A percentile compares a stretch with the other conserved stretches of the same genome.
These are phyloP conservation scores for Debaryomyces maramus DNA, from an alignment of 805 yeast species.

Conservation along the genomic window DNA sequence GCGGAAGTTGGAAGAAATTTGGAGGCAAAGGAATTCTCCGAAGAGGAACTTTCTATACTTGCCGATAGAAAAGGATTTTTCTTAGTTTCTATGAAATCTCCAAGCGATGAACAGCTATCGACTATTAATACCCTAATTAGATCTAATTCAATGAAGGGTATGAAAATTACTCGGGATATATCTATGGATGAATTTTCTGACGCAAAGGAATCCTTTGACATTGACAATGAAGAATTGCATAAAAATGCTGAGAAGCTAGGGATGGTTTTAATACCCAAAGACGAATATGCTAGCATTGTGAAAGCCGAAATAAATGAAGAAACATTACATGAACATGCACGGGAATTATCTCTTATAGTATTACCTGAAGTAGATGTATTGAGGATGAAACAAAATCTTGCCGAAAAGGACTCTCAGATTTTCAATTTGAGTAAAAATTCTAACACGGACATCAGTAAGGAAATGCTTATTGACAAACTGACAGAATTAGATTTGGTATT, in stretches of 20 bases:
- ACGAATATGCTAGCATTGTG: conserved; percentile 18
- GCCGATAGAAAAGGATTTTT: conserved; percentile 2
- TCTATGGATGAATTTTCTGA: conserved; percentile 19
- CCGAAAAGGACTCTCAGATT: conserved; percentile 32
- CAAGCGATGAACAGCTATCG: background rate
- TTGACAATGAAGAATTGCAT: conserved; percentile 26
- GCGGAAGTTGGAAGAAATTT: conserved; percentile 14
- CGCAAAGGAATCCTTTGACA: conserved; percentile 30
- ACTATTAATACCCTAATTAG: background rate
- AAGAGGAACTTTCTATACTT: conserved; percentile 3
- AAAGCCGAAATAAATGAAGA: conserved; percentile 14
- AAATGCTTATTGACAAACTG: conserved; percentile 22
- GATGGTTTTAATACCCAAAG: conserved; percentile 21
- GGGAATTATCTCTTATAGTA: conserved; percentile 17
- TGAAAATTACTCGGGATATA: conserved; percentile 2
- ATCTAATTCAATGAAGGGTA: too few species aligned
- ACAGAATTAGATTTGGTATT: conserved; percentile 32
- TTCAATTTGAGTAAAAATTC: conserved; percentile 17
- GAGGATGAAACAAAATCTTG: conserved; percentile 24
- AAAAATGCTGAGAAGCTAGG: conserved; percentile 27
- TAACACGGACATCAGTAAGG: conserved; percentile 20
- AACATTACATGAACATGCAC: conserved; percentile 20
- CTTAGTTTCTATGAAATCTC: background rate
- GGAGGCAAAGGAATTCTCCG: conserved; percentile 19
- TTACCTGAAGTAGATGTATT: conserved; percentile 29